phyloP scores from a whole-genome alignment of 148 eudicot species.

The Silene latifolia region DNA sequence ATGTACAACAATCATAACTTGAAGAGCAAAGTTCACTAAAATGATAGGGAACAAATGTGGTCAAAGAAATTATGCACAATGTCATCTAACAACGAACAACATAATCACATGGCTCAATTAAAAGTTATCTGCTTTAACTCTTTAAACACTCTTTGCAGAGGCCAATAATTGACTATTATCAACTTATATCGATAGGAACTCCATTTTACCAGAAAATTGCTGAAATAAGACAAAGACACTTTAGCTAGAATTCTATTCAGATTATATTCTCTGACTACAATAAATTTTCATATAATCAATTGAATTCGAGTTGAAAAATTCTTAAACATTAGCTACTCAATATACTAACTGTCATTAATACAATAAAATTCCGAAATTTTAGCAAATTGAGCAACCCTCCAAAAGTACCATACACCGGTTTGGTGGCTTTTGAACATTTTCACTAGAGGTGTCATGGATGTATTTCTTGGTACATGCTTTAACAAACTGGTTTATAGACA shows the following conservation, averaged over 20 bases:
- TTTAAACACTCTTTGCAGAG: neutral
- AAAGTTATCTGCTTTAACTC: neutral
- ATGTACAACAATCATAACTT: neutral
- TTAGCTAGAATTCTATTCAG: neutral
- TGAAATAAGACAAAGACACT: neutral
- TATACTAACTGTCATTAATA: no score
- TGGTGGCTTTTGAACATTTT: no score
- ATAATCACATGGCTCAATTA: neutral
- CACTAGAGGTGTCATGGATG: no score
- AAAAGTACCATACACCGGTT: no score
- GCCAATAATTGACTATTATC: neutral
- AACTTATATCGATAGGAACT: neutral
- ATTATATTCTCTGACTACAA: neutral
- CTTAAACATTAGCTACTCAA: no score
- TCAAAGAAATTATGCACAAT: neutral
- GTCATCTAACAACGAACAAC: neutral
- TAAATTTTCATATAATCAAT: no score
- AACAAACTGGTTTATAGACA: no score
- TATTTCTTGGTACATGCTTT: no score
- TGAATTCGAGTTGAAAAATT: no score
- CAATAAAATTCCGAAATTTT: no score
- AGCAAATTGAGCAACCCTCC: no score
- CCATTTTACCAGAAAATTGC: neutral
- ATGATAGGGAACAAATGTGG: neutral
- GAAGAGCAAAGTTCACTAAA: conserved; percentile 11